A percentile compares a stretch with the other conserved stretches of the same genome.
phyloP scores from a whole-genome alignment of 805 yeast species.

The Alloascoidea africana region DNA sequence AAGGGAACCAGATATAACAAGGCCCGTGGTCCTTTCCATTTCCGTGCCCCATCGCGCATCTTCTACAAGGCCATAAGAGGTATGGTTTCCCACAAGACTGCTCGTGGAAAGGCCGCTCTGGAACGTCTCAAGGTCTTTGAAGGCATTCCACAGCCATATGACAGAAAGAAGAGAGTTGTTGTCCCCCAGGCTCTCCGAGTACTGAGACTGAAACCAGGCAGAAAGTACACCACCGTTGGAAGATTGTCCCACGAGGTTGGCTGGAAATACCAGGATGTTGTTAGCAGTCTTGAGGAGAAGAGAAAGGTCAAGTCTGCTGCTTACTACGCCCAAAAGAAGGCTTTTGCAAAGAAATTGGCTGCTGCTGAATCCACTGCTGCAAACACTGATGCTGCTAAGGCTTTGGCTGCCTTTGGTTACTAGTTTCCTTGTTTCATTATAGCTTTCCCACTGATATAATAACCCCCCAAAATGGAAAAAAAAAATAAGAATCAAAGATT shows the following conservation, averaged over 20 bases:
- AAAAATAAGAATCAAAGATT: too few relatives aligned
- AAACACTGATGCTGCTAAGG: slow-evolving; percentile 79
- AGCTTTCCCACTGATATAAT: too few relatives aligned
- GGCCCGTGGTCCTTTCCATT: slow-evolving; percentile 99
- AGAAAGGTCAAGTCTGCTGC: slow-evolving; percentile 98
- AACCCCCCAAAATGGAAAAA: too few relatives aligned
- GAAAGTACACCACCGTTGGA: slow-evolving; percentile 98
- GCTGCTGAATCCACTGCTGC: slow-evolving; percentile 82
- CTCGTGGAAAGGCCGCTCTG: slow-evolving; percentile 99
- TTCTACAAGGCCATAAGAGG: slow-evolving; percentile 99
- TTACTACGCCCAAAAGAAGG: slow-evolving; percentile 97
- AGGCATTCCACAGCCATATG: slow-evolving; percentile 99
- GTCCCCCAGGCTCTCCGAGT: slow-evolving; percentile 99
- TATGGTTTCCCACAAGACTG: slow-evolving; percentile 99
- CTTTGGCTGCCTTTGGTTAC: slow-evolving; percentile 96
- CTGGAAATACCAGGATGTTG: slow-evolving; percentile 99
- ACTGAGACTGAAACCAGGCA: slow-evolving; percentile 97
- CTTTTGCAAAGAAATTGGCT: slow-evolving; percentile 82
- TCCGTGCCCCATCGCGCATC: slow-evolving; percentile 99
- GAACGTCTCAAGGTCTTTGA: slow-evolving; percentile 99
- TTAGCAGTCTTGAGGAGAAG: slow-evolving; percentile 96
- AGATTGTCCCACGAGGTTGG: slow-evolving; percentile 94
- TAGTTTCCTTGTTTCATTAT: slow-evolving; percentile 34
- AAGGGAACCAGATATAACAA: slow-evolving; percentile 98
- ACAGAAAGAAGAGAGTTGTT: slow-evolving; percentile 98